Conservation (phyloP, 805 yeast species). For the Yarrowia deformans region DNA sequence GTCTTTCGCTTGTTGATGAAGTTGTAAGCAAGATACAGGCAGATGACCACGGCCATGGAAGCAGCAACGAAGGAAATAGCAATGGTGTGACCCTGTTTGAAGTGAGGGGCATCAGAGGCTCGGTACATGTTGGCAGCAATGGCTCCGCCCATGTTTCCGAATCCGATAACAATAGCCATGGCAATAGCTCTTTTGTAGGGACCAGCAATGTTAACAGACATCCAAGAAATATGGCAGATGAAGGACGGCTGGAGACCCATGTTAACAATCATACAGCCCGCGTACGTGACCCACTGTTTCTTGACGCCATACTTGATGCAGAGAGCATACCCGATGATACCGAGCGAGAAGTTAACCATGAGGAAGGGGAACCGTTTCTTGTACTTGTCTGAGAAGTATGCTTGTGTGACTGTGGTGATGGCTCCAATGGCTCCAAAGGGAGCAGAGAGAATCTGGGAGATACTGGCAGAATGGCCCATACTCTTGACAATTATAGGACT, state of each 20-base stretch:
- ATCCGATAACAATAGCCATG: constrained; percentile 64
- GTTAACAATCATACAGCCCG: constrained; percentile 63
- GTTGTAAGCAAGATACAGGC: constrained; percentile 31
- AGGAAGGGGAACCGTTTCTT: constrained; percentile 49
- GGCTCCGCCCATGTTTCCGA: constrained; percentile 72
- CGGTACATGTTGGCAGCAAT: constrained; percentile 63
- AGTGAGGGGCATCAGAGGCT: constrained; percentile 61
- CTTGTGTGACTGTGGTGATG: constrained; percentile 46
- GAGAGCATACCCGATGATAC: constrained; percentile 52
- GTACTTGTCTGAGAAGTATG: constrained; percentile 47
- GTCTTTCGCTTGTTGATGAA: constrained; percentile 34
- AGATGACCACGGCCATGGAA: constrained; percentile 45
- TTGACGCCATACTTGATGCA: constrained; percentile 56
- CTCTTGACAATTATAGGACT: constrained; percentile 62
- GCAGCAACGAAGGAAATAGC: constrained; percentile 55
- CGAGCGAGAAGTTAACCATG: constrained; percentile 45
- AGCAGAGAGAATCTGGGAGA: constrained; percentile 58
- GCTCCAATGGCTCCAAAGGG: constrained; percentile 54
- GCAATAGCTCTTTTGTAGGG: constrained; percentile 63
- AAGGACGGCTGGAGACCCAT: constrained; percentile 63
- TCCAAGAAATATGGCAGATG: constrained; percentile 68
- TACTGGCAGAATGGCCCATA: constrained; percentile 66
- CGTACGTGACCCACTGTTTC: constrained; percentile 52
- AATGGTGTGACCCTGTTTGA: constrained; percentile 59
- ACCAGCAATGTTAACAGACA: constrained; percentile 62